phyloP scores from a whole-genome alignment of 176 grass and related monocot species.

The maize (Zea mays) region DNA sequence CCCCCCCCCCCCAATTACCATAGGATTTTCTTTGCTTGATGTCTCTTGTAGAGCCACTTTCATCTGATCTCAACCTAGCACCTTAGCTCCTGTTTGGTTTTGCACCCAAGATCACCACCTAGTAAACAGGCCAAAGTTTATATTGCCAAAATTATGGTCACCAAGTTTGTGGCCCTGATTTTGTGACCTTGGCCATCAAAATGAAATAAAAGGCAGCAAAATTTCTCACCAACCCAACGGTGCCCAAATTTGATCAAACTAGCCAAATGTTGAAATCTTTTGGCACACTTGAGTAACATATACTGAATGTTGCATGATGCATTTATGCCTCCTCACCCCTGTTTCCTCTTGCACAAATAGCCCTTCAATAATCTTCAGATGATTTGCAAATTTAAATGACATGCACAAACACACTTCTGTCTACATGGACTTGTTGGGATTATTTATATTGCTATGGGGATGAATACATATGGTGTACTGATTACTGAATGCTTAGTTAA shows the following conservation, averaged over 20 bases:
- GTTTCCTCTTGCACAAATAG: not conserved
- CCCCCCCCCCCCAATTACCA: not conserved
- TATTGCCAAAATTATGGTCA: not conserved
- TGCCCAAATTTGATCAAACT: not conserved
- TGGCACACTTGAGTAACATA: not conserved
- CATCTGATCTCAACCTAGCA: not conserved
- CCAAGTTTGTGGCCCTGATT: not conserved
- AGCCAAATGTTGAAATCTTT: constrained; percentile 3
- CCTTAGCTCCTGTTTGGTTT: not conserved
- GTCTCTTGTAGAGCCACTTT: not conserved
- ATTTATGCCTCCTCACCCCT: not conserved
- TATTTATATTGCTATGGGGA: not conserved
- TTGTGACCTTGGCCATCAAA: not conserved
- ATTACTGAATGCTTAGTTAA: not conserved
- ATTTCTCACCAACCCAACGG: not conserved
- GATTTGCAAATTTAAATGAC: not conserved
- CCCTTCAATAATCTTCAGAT: not conserved
- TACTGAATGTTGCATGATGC: not conserved
- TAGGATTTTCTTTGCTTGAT: not conserved
- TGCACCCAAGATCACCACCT: not conserved
- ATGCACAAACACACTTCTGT: not conserved
- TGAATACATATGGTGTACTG: not conserved
- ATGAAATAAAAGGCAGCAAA: not conserved
- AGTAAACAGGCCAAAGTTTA: not conserved
- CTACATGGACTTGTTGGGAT: not conserved